Percentiles rank a stretch among this genome's conserved stretches.
phyloP scores from a whole-genome alignment of 148 eudicot species.

The Rhododendron henanense region DNA sequence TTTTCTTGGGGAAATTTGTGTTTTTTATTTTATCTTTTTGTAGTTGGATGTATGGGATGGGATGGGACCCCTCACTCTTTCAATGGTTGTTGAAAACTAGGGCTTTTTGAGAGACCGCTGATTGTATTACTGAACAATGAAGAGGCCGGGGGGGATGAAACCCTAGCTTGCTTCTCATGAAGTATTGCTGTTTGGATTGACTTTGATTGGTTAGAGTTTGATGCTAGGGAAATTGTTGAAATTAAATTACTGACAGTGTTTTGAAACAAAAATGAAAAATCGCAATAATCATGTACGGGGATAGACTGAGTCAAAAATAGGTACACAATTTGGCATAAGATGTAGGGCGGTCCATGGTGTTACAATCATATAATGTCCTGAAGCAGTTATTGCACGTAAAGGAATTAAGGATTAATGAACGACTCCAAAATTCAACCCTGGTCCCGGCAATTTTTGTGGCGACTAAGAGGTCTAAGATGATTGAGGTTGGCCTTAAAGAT shows the following conservation, averaged over 20 bases:
- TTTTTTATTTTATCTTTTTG: neutral
- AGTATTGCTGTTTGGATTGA: neutral
- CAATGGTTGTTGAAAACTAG: slow-evolving; percentile 2
- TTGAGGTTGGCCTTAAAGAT: neutral
- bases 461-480: neutral
- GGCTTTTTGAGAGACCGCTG: neutral
- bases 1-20: neutral
- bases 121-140: neutral
- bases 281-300: neutral
- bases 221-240: neutral
- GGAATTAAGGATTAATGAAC: neutral
- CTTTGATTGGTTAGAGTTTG: neutral
- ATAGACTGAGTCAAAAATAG: no score
- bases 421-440: neutral
- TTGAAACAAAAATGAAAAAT: neutral
- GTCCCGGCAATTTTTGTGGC: neutral
- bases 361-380: neutral
- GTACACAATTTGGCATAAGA: neutral
- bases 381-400: neutral
- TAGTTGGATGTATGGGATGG: neutral
- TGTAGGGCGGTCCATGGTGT: neutral
- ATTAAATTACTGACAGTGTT: neutral
- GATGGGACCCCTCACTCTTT: neutral
- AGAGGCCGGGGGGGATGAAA: neutral
- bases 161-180: neutral